Base-by-base conservation (phyloP, 2,329 filamentous ascomycete genomes). In the Leptographium wingfieldii region DNA sequence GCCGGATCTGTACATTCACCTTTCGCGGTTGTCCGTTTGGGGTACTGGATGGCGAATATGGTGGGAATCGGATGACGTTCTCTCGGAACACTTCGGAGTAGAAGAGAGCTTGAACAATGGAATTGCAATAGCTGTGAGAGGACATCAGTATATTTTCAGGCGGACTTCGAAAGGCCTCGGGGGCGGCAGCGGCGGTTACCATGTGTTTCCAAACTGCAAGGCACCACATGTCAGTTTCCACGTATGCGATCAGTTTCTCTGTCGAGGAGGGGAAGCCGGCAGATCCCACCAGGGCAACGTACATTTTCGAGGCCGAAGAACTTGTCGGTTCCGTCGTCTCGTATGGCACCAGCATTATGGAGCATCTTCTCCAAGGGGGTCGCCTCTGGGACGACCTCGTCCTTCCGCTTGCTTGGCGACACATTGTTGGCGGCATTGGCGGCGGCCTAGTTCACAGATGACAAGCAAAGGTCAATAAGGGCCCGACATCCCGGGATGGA, bases 301-400 rank as follows among this genome's bases (percentile, higher is more conserved):
- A 97, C 92, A 76, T 99, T 99, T 75, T 99, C 94, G 72, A 97
- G 87, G 19, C 94, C 94, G 75, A 95, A 97, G 77, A 96, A 99
- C 76, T 96, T 95, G 76, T 97, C 94, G 71, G 89, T 96, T 59
- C 94, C 94, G 73, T 97, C 92, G 66, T 81, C 78, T 68, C 90
- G 85, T 66, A 95, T 76, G 2, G 92, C 85, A 3, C 91, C 92
- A 61, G 89, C 85, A 73, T 90, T 87, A 67, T 85, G 81, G 38
- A 99, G 80, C 79, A 95, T 87, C 77, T 90, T 85, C 67, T 85
- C 80, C 61, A 86, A 67, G 3, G 84, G 83, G 2, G 83, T 86
- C 59, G 80, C 66, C 67, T 86, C 83, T n/a, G 74, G 73, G n/a
- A 73, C 65, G n/a, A 74, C 70, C 65, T 84, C 80, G 54, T 83